Evolutionary conservation across 1,284 basidiomycete species (phyloP).

Genomic region (Pseudozyma thailandica): DNA sequence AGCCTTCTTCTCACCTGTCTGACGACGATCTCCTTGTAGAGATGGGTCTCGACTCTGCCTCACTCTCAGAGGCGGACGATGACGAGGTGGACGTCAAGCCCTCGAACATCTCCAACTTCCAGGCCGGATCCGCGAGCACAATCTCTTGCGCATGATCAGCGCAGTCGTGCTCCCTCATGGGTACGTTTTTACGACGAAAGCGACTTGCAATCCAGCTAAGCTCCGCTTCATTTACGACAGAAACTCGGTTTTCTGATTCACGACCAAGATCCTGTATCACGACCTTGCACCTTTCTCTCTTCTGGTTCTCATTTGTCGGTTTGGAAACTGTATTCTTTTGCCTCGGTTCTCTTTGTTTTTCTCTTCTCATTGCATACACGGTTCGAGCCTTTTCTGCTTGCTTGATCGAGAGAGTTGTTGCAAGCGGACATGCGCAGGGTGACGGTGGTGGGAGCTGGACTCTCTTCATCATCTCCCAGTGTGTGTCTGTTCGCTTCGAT

Average conservation of each 20-base stretch:
- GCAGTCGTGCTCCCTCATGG: background rate
- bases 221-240: conserved; percentile 14
- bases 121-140: conserved; percentile 2
- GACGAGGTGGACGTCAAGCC: conserved; percentile 13
- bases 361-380: conserved; percentile 19
- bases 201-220: background rate
- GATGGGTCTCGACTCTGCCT: conserved; percentile 33
- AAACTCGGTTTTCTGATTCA: conserved; percentile 11
- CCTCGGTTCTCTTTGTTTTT: background rate
- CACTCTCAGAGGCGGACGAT: conserved; percentile 30
- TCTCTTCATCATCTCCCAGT: background rate
- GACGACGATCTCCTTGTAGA: conserved; percentile 42
- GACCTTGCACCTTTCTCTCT: conserved; percentile 24
- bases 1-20: conserved; percentile 54
- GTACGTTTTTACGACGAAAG: conserved; percentile 13
- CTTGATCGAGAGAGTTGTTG: background rate
- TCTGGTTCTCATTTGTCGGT: conserved; percentile 4
- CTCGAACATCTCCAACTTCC: conserved; percentile 5
- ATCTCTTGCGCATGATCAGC: conserved; percentile 17
- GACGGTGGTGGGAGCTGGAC: conserved; percentile 8
- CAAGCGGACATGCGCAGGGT: background rate
- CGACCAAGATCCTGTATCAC: conserved; percentile 38
- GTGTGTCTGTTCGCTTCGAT: background rate
- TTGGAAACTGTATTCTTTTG: conserved; percentile 37
- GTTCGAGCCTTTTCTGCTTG: conserved; percentile 9